phyloP scores from a whole-genome alignment of 1,139 yeast species.

The Maudiozyma humilis region DNA sequence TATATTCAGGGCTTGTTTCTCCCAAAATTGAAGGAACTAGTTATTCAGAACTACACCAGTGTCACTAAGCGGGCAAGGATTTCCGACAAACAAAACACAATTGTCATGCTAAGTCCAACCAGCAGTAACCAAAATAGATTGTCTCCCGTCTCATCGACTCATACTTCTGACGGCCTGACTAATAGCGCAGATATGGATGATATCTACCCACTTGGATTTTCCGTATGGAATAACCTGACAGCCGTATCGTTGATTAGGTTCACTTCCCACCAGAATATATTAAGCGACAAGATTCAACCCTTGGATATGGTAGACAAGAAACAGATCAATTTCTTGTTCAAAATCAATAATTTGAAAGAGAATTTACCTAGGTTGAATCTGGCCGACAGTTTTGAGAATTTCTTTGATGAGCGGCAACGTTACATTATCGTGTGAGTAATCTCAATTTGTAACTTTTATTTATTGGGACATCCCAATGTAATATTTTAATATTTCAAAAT shows the following conservation, averaged over 20 bases:
- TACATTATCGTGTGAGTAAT: slow-evolving; percentile 17
- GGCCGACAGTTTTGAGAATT: slow-evolving; percentile 17
- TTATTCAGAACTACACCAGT: slow-evolving; percentile 10
- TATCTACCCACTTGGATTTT: slow-evolving; percentile 19
- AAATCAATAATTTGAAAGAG: slow-evolving; percentile 15
- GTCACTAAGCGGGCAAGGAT: slow-evolving; percentile 4
- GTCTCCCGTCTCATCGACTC: background rate
- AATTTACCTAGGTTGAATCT: slow-evolving; percentile 16
- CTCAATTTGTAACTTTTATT: too few species aligned
- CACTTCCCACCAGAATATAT: background rate
- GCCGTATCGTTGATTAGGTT: slow-evolving; percentile 11
- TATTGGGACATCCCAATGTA: too few species aligned
- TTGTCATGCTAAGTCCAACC: slow-evolving; percentile 7
- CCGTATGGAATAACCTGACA: slow-evolving; percentile 23
- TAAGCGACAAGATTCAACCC: background rate
- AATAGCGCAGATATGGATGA: too few species aligned
- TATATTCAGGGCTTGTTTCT: slow-evolving; percentile 22
- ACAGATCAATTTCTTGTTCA: slow-evolving; percentile 12
- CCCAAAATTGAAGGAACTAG: slow-evolving; percentile 14
- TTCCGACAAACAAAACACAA: slow-evolving; percentile 8
- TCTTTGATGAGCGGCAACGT: slow-evolving; percentile 19
- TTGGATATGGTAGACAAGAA: slow-evolving; percentile 3
- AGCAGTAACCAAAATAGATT: slow-evolving; percentile 5
- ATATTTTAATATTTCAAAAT: too few species aligned
- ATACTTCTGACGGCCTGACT: too few species aligned